Base-by-base conservation (phyloP, 345 rosid species). In the Melastoma malabathricum region DNA sequence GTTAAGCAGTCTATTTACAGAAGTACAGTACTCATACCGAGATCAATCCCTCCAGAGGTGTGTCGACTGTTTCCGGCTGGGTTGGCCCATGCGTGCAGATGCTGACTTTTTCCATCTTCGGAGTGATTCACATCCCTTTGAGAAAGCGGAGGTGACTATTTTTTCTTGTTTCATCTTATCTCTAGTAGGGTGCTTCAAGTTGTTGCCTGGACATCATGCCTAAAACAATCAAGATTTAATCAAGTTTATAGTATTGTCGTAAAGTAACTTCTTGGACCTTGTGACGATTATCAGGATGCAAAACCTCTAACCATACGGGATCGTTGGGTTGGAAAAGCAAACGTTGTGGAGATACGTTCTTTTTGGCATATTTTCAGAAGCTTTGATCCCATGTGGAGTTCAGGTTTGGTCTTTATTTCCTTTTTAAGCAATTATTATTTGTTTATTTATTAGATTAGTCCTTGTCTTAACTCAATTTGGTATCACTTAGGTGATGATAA, bases 31-130 rank as follows among this genome's bases (percentile, higher is more conserved):
- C 45, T 20, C 7, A 44, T 18, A 16, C 13, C 13, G 51, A 44
- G n/a, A 16, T 55, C 44, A 50, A 43, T 18, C 5, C 47, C 16
- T 29, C 59, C 75, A 48, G 61, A 93, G 99, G 99, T 93, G 94
- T 5, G 84, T 75, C 59, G 94, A 85, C 71, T 93, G 99, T 72
- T 93, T 93, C 64, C 89, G 94, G 27, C 60, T 93, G 65, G 94
- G 99, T 51, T 93, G 99, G 99, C 99, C 99, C 43, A 88, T 93
- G 99, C 92, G 96, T 52, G 79, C 75, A 20, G 94, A 75, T 81
- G 97, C 95, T 61, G 97, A 85, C 72, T 93, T 93, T 77, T 93
- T 93, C 70, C 57, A 64, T 39, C 47, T 61, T 50, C 60, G 86
- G 47, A 52, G 57, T 56, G 72, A 55, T n/a, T 69, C 52, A 50